phyloP scores from a whole-genome alignment of 2,329 filamentous ascomycete genomes.

The Hymenoscyphus albidus region DNA sequence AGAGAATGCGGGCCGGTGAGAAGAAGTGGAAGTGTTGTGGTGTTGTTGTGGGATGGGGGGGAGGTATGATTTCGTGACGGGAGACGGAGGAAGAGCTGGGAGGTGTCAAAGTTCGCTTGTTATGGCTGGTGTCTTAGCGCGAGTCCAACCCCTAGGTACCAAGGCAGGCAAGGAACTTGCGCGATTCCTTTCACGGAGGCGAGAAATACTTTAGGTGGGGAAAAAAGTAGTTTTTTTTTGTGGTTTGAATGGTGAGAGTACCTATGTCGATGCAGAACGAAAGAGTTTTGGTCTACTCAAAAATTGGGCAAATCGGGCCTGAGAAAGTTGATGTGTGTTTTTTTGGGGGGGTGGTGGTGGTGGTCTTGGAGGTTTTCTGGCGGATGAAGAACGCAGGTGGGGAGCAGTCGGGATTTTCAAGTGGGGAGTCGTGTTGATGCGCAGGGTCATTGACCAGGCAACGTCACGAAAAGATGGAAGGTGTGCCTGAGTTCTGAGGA shows the following conservation, averaged over 20 bases:
- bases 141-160: slow-evolving; percentile 7
- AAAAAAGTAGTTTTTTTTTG: not conserved
- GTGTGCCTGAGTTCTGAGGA: too few relatives aligned
- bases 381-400: not conserved
- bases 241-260: not conserved
- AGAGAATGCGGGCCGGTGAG: slow-evolving; percentile 32
- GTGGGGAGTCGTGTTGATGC: not conserved
- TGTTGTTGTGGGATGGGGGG: slow-evolving; percentile 15
- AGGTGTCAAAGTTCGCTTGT: slow-evolving; percentile 22
- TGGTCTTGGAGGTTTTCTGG: not conserved
- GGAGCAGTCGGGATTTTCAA: slow-evolving; percentile 2
- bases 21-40: slow-evolving; percentile 35
- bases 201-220: slow-evolving; percentile 4
- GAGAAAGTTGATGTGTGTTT: slow-evolving; percentile 4
- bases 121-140: slow-evolving; percentile 25
- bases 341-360: not conserved
- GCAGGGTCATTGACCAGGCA: too few relatives aligned
- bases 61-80: slow-evolving; percentile 25
- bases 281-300: slow-evolving; percentile 5
- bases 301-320: slow-evolving; percentile 3
- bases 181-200: slow-evolving; percentile 15
- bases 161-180: slow-evolving; percentile 10
- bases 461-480: too few relatives aligned
- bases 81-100: slow-evolving; percentile 27
- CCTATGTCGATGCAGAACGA: not conserved